Evolutionary conservation across 1,284 basidiomycete genomes (phyloP).

Genomic region (Volvariella volvacea): DNA sequence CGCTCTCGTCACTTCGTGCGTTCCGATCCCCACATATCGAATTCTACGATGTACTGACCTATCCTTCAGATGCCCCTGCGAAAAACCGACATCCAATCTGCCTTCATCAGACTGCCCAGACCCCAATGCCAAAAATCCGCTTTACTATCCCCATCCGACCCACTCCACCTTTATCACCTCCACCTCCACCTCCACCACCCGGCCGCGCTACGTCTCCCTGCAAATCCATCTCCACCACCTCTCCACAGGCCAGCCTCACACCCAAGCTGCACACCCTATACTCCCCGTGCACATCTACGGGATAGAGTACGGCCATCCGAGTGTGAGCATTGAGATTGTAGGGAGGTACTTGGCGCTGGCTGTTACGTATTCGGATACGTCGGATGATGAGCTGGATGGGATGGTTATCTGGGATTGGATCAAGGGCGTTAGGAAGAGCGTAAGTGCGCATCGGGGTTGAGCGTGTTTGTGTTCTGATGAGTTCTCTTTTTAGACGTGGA

Average conservation of each 20-base stretch:
- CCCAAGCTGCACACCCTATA: constrained; percentile 26
- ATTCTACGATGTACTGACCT: background rate
- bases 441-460: background rate
- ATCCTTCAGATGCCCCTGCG: background rate
- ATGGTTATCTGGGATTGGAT: background rate
- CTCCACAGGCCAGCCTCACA: constrained; percentile 34
- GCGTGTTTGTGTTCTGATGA: no score
- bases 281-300: constrained; percentile 22
- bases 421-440: background rate
- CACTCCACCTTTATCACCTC: background rate
- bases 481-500: background rate
- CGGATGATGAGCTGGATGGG: constrained; percentile 9
- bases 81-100: background rate
- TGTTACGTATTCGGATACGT: constrained; percentile 18
- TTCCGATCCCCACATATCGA: constrained; percentile 5
- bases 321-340: constrained; percentile 41
- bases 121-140: no score
- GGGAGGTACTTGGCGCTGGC: constrained; percentile 39
- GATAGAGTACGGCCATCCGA: constrained; percentile 16
- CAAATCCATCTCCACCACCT: constrained; percentile 30
- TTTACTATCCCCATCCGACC: background rate
- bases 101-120: no score
- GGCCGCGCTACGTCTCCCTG: constrained; percentile 12
- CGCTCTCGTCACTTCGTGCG: constrained; percentile 34
- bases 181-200: background rate